Conservation (phyloP, 768 basidiomycete genomes). For the Tulasnella sp. region DNA sequence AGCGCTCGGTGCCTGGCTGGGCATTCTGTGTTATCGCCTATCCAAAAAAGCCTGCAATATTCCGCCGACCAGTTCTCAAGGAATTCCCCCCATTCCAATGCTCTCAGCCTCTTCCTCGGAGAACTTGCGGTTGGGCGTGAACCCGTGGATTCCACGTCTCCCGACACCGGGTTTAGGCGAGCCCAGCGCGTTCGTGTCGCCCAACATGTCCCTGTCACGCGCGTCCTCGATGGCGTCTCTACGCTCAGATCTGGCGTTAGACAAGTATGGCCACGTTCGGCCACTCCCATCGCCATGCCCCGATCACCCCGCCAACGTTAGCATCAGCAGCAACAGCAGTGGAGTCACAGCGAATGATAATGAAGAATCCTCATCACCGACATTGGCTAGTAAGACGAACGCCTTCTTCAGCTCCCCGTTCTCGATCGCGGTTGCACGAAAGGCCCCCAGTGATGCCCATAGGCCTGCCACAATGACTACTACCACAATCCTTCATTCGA, state of each 20-base stretch:
- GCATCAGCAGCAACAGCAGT: background rate
- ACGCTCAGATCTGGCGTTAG: background rate
- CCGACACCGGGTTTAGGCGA: constrained; percentile 5
- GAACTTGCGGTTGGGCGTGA: constrained; percentile 8
- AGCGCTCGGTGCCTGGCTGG: too few relatives aligned
- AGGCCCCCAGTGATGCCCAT: constrained; percentile 24
- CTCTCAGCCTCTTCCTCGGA: constrained; percentile 1
- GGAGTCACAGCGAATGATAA: background rate
- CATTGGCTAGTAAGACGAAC: constrained; percentile 33
- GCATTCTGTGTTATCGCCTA: background rate
- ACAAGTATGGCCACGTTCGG: background rate
- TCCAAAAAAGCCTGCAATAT: background rate
- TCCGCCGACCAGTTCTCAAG: background rate
- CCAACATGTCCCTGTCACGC: background rate
- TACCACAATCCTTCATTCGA: constrained; percentile 24
- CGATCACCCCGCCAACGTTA: constrained; percentile 1
- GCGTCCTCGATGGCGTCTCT: constrained; percentile 6
- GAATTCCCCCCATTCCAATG: background rate
- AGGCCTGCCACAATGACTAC: constrained; percentile 29
- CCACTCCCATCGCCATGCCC: constrained; percentile 11
- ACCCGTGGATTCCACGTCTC: constrained; percentile 12
- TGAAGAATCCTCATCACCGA: constrained; percentile 19
- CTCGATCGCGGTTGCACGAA: constrained; percentile 23
- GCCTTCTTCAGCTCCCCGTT: constrained; percentile 28
- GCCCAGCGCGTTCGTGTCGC: background rate